phyloP scores from a whole-genome alignment of 2,329 filamentous ascomycete species.

The Paracamarosporium sp. region DNA sequence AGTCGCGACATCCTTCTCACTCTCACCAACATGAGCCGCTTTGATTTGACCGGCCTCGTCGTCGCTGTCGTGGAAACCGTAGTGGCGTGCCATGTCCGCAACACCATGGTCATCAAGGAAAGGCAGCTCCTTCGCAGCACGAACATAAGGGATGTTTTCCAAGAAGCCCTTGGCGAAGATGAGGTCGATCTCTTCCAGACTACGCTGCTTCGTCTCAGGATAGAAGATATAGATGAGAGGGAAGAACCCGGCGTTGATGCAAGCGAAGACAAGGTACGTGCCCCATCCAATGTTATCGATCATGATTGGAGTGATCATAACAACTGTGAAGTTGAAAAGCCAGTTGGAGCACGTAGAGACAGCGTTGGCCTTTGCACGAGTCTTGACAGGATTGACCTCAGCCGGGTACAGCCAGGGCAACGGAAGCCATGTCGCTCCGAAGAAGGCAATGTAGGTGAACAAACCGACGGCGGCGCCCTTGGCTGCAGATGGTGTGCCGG shows the following conservation, averaged over 20 bases:
- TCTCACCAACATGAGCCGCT: not conserved
- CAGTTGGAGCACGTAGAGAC: constrained; percentile 62
- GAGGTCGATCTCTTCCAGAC: constrained; percentile 60
- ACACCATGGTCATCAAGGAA: constrained; percentile 42
- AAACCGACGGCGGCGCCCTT: constrained; percentile 65
- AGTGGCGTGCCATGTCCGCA: constrained; percentile 39
- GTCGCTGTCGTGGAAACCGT: constrained; percentile 38
- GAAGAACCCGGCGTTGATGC: constrained; percentile 60
- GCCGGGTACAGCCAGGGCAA: constrained; percentile 66
- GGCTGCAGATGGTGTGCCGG: constrained; percentile 42
- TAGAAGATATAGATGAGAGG: constrained; percentile 63
- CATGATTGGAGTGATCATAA: constrained; percentile 53
- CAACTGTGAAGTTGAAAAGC: constrained; percentile 57
- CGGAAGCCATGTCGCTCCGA: constrained; percentile 70
- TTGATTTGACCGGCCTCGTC: constrained; percentile 33
- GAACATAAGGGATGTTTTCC: constrained; percentile 46
- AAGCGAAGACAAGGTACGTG: constrained; percentile 57
- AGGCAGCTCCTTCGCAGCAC: constrained; percentile 45
- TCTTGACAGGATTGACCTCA: constrained; percentile 62
- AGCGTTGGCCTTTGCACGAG: constrained; percentile 62
- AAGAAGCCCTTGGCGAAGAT: constrained; percentile 52
- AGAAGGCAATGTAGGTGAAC: constrained; percentile 74
- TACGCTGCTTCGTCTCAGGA: constrained; percentile 60
- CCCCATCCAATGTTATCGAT: constrained; percentile 46
- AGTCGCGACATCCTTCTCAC: constrained; percentile 16